A percentile compares a stretch with the other conserved stretches of the same genome.
Evolutionary conservation across 768 basidiomycete genomes (phyloP).

Genomic region (Suillus alpinus): DNA sequence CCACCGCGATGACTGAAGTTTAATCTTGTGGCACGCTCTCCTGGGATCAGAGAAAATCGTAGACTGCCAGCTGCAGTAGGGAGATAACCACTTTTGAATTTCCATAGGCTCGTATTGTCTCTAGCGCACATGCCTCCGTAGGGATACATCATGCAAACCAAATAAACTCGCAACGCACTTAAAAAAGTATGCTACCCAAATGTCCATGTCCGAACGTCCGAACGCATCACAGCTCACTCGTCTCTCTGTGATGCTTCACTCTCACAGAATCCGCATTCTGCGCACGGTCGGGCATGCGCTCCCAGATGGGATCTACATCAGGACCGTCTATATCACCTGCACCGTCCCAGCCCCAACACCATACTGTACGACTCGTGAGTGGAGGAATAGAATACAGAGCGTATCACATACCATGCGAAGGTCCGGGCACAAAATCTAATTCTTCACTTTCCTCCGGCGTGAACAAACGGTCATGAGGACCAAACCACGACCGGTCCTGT

Average conservation of each 20-base stretch:
- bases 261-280: slow-evolving; percentile 54
- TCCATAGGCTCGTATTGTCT: background rate
- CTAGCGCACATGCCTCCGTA: background rate
- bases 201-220: background rate
- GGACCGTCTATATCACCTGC: slow-evolving; percentile 97
- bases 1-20: background rate
- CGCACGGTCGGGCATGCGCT: slow-evolving; percentile 69
- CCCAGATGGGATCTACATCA: slow-evolving; percentile 98
- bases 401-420: slow-evolving; percentile 65
- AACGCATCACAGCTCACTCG: slow-evolving; percentile 21
- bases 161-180: background rate
- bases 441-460: slow-evolving; percentile 80
- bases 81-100: background rate
- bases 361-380: slow-evolving; percentile 51
- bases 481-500: slow-evolving; percentile 97
- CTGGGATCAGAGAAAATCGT: background rate
- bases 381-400: background rate
- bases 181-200: background rate
- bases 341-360: slow-evolving; percentile 99
- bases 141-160: background rate
- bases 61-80: background rate
- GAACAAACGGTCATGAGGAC: slow-evolving; percentile 94
- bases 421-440: slow-evolving; percentile 76
- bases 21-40: background rate
- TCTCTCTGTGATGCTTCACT: slow-evolving; percentile 65